Evolutionary conservation across 2,329 filamentous ascomycete species (phyloP), one percentile per base, ranked within the genome.

Genomic region (Curvularia hawaiiensis): DNA sequence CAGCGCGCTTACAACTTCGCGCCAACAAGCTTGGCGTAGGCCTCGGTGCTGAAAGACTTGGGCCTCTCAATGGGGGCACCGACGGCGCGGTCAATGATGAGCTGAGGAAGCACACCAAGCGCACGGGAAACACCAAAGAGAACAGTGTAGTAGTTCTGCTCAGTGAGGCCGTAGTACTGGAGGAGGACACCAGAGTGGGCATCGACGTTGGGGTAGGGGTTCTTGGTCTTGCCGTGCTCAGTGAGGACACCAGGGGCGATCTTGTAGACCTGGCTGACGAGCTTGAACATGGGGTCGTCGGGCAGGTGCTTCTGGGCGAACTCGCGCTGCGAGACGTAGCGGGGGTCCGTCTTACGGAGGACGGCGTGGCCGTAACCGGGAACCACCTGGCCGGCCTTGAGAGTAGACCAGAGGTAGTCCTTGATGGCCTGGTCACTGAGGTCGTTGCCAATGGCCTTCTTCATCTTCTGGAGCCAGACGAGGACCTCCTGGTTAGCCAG

Each of bases 171-270:
- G 84, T 99, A 99, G 90, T 99, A 95, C 85, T 99, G 95, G 72
- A 99, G 91, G 68, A 99, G 91, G 69, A 99, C 95, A 86, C 95
- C 95, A 31, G 93, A 97, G 90, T 98, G 95, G 76, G 94, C 93
- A 77, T 98, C 94, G 76, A 98, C 93, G 85, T 98, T 98, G 81
- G 95, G 95, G 87, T 86, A 98, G 69, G 94, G 94, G 90, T 98
- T 97, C 91, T 98, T 98, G 86, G 94, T 98, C 91, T 99, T 99
- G 84, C 95, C 95, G 85, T 99, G 95, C 89, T 99, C 92, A 68
- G 95, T 99, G 79, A 99, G 86, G 74, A 99, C 95, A 75, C 90
- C 90, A 66, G 95, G 95, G 66, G 95, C 95, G 74, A 99, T 98
- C 91, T 99, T 99, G 91, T 98, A 99, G 72, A 99, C 95, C 85